Evolutionary conservation across 129 eudicot genomes (phyloP).

Genomic region (Centrapalus pauciflorus): DNA sequence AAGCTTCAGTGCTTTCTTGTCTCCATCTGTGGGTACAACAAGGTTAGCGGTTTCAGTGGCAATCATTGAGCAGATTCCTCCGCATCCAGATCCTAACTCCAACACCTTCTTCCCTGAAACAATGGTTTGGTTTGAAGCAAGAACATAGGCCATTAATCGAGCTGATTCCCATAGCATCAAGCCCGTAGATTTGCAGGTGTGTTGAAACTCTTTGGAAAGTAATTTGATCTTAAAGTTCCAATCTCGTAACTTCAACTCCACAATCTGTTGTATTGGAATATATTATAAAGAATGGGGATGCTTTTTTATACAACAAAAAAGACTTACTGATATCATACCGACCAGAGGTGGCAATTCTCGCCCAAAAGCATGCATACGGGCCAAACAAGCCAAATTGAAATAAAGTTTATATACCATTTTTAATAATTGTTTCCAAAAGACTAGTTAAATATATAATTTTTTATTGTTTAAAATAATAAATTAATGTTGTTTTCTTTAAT

Average conservation of each 20-base stretch:
- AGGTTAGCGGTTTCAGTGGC: conserved; percentile 62
- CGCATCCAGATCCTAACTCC: conserved; percentile 78
- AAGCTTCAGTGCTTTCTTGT: conserved; percentile 54
- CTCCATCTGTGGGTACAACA: conserved; percentile 90
- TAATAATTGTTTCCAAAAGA: too few species aligned
- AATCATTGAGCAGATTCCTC: conserved; percentile 80
- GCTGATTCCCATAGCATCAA: conserved; percentile 99
- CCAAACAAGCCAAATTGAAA: too few species aligned
- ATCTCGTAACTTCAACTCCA: conserved; percentile 44
- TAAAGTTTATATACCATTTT: too few species aligned
- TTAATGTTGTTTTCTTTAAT: too few species aligned
- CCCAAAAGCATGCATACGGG: too few species aligned
- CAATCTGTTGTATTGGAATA: conserved; percentile 32
- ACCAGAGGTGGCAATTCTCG: too few species aligned
- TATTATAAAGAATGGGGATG: background rate
- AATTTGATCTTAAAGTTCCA: conserved; percentile 65
- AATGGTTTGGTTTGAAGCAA: conserved; percentile 65
- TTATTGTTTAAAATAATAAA: too few species aligned
- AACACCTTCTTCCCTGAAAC: conserved; percentile 54
- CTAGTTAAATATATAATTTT: too few species aligned
- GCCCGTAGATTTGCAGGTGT: conserved; percentile 93
- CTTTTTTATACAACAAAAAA: too few species aligned
- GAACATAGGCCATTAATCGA: conserved; percentile 74
- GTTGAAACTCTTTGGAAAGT: conserved; percentile 80
- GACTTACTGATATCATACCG: too few species aligned